phyloP scores from a whole-genome alignment of 2,329 filamentous ascomycete species.

The Cordyceps militaris region DNA sequence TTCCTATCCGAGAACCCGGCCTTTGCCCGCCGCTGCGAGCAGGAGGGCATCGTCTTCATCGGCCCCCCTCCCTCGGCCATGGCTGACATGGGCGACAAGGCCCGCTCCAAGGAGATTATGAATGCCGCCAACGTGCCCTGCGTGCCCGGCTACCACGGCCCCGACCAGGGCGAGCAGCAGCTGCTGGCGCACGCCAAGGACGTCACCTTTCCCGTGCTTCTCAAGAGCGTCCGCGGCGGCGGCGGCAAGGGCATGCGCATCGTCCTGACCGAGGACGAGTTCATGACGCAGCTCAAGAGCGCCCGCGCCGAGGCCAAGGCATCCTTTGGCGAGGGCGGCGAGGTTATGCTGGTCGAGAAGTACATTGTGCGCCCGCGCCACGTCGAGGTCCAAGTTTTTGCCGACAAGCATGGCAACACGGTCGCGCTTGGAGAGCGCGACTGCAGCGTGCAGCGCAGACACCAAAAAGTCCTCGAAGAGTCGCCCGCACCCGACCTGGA shows the following conservation, averaged over 20 bases:
- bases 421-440: constrained; percentile 83
- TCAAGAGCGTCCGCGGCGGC: constrained; percentile 75
- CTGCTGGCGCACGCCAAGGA: constrained; percentile 64
- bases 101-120: constrained; percentile 94
- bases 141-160: constrained; percentile 90
- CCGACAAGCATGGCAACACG: constrained; percentile 70
- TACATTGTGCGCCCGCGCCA: constrained; percentile 75
- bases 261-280: constrained; percentile 61
- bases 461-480: constrained; percentile 90
- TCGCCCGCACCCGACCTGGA: constrained; percentile 68
- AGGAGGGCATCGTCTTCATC: constrained; percentile 89
- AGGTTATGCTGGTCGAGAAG: constrained; percentile 77
- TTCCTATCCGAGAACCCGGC: constrained; percentile 90
- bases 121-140: constrained; percentile 88
- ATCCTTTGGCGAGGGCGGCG: constrained; percentile 71
- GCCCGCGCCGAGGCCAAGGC: constrained; percentile 70
- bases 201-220: constrained; percentile 60
- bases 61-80: constrained; percentile 79
- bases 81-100: constrained; percentile 90
- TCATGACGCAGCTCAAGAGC: constrained; percentile 60
- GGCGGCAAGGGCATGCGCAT: constrained; percentile 83
- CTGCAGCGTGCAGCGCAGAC: constrained; percentile 77
- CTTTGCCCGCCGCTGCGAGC: constrained; percentile 81
- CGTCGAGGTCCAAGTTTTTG: constrained; percentile 87
- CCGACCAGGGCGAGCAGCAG: constrained; percentile 62